Base-by-base conservation (phyloP, 2,329 filamentous ascomycete species). In the Exophiala sp. region DNA sequence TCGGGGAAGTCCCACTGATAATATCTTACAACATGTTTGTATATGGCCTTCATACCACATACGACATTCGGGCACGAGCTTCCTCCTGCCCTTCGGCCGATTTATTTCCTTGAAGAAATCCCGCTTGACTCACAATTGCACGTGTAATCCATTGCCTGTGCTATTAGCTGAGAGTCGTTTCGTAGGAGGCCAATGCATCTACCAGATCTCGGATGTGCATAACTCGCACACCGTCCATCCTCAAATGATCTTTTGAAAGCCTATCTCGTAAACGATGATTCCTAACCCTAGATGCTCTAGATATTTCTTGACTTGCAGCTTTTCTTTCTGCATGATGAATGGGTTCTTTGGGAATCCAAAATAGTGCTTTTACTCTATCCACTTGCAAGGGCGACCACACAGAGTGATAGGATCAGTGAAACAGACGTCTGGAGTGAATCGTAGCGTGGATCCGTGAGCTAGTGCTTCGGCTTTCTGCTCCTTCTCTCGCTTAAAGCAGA, bases 301-400 rank as follows among this genome's bases (percentile, higher is more conserved):
- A 21, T 48, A 48, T 20, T 42, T 42, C 47, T 50, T 33, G 16
- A 50, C 34, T 35, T 50, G 47, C 20, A 3, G 14, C 33, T 50
- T 50, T 39, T 50, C 47, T 24, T 14, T 50, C 47, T 14, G 18
- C 7, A 10, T 21, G 16, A 42, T 36, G 24, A 50, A 50, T 21
- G 47, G 47, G 42, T 50, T 50, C 34, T 41, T 18, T 32, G 14
- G 47, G 38, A 50, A 50, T 12, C 35, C 47, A 24, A 50, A 40
- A 35, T 50, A 50, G 47, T 50, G 34, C 32, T 50, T 50, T 35
- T 42, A 50, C 36, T 50, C 47, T 20, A 50, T 20, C 47, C 47
- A 42, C 16, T 18, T 29, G 47, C 47, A 50, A 14, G 12, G 35
- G 12, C 9, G 34, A 18, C 47, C 36, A 50, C 47, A 41, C 14